Percentiles rank a stretch among this genome's conserved stretches.
Conservation (phyloP, 441 rosid species). For the Syzygium malaccense region DNA sequence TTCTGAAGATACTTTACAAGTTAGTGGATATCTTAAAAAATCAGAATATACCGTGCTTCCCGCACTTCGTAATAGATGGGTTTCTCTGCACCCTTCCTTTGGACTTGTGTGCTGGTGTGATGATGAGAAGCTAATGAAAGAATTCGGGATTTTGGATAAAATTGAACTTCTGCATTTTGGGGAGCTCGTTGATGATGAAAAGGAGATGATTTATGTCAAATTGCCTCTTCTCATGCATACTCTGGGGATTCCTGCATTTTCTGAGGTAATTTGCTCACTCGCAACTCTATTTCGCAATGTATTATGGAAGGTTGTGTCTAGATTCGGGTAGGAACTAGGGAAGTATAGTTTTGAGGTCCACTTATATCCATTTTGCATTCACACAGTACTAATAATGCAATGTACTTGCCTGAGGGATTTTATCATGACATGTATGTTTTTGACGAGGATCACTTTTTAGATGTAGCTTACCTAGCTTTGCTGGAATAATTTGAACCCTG, state of each 20-base stretch:
- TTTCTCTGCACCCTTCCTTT: neutral
- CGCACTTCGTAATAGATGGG: neutral
- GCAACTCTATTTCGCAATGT: neutral
- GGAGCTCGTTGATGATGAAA: neutral
- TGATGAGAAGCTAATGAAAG: neutral
- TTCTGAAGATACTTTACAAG: neutral
- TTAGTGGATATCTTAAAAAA: neutral
- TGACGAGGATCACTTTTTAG: neutral
- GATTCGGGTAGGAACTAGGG: neutral
- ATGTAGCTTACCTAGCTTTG: neutral
- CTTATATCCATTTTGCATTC: neutral
- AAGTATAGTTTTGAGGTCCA: neutral
- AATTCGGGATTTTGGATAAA: neutral
- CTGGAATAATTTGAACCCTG: neutral
- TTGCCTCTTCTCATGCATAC: neutral
- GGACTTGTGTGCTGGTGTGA: conserved; percentile 1
- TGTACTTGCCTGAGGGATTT: neutral
- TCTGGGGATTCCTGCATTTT: neutral
- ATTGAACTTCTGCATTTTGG: neutral
- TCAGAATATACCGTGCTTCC: neutral
- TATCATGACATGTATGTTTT: neutral
- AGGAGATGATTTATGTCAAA: neutral
- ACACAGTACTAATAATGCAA: neutral
- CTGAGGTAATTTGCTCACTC: neutral
- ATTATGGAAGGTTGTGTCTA: neutral